These are phyloP conservation scores for Amanita rubescens DNA, from an alignment of 768 basidiomycete species.

Conservation along the genomic window DNA sequence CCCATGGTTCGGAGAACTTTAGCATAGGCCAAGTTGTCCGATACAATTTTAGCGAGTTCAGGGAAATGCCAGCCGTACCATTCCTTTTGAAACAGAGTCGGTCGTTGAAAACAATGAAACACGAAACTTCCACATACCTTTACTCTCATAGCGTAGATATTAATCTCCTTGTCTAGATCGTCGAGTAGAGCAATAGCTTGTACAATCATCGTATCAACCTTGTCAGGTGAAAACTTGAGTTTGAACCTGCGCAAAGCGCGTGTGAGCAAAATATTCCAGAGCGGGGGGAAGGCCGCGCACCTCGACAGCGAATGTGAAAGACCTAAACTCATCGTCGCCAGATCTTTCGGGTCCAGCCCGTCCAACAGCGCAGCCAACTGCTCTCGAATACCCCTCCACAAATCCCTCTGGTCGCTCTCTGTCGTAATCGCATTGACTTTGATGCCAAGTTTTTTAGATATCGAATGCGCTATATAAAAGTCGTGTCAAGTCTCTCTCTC, in stretches of 20 bases:
- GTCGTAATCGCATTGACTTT: slow-evolving; percentile 57
- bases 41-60: slow-evolving; percentile 97
- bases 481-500: not conserved
- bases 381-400: slow-evolving; percentile 92
- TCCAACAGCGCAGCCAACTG: slow-evolving; percentile 85
- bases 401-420: slow-evolving; percentile 51
- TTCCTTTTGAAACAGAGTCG: slow-evolving; percentile 48
- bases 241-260: slow-evolving; percentile 96
- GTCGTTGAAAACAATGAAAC: not conserved
- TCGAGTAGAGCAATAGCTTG: slow-evolving; percentile 97
- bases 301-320: slow-evolving; percentile 94
- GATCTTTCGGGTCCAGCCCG: slow-evolving; percentile 87
- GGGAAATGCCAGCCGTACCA: slow-evolving; percentile 99
- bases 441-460: slow-evolving; percentile 91
- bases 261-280: no score
- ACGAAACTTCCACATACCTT: slow-evolving; percentile 53
- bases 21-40: slow-evolving; percentile 95
- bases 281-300: slow-evolving; percentile 33
- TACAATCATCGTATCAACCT: slow-evolving; percentile 99
- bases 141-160: slow-evolving; percentile 98
- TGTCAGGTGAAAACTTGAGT: slow-evolving; percentile 99
- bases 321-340: slow-evolving; percentile 97
- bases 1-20: slow-evolving; percentile 92
- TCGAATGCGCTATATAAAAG: slow-evolving; percentile 56
- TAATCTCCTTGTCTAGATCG: slow-evolving; percentile 99